A percentile compares a stretch with the other conserved stretches of the same genome.
These are phyloP conservation scores for Sergeia podlipaevii DNA, from an alignment of 208 protist genomes.

Conservation along the genomic window DNA sequence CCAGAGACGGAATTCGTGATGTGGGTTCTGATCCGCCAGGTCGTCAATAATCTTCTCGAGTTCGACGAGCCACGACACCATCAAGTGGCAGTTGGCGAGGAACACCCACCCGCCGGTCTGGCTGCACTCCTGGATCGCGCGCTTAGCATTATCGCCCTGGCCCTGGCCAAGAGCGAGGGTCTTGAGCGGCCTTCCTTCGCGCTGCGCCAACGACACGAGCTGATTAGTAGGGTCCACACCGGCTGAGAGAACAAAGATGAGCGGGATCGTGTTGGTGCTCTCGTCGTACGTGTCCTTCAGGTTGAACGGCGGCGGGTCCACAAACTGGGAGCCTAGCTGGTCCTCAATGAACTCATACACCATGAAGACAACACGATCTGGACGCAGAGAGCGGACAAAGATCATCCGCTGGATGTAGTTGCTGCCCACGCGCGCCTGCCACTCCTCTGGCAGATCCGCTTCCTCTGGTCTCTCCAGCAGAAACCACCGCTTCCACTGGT, in stretches of 20 bases:
- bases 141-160: slow-evolving; percentile 94
- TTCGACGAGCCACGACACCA: slow-evolving; percentile 95
- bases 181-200: slow-evolving; percentile 79
- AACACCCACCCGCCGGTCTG: slow-evolving; percentile 97
- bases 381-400: slow-evolving; percentile 96
- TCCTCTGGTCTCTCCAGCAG: slow-evolving; percentile 93
- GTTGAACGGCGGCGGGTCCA: slow-evolving; percentile 97
- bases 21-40: slow-evolving; percentile 81
- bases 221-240: slow-evolving; percentile 97
- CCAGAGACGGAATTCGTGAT: slow-evolving; percentile 98
- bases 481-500: slow-evolving; percentile 96
- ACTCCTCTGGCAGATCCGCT: slow-evolving; percentile 94
- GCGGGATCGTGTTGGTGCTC: slow-evolving; percentile 90
- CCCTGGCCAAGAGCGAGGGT: slow-evolving; percentile 97
- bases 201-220: slow-evolving; percentile 89
- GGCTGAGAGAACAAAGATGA: slow-evolving; percentile 98
- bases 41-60: slow-evolving; percentile 97
- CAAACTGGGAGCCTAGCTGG: slow-evolving; percentile 94
- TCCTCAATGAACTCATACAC: slow-evolving; percentile 95
- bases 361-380: slow-evolving; percentile 97
- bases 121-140: slow-evolving; percentile 91
- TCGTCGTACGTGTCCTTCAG: slow-evolving; percentile 93
- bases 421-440: slow-evolving; percentile 76
- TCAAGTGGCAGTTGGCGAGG: slow-evolving; percentile 98
- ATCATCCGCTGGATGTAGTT: slow-evolving; percentile 97